These are phyloP conservation scores for Sisymbrium altissimum DNA, from an alignment of 345 rosid species.

Conservation along the genomic window DNA sequence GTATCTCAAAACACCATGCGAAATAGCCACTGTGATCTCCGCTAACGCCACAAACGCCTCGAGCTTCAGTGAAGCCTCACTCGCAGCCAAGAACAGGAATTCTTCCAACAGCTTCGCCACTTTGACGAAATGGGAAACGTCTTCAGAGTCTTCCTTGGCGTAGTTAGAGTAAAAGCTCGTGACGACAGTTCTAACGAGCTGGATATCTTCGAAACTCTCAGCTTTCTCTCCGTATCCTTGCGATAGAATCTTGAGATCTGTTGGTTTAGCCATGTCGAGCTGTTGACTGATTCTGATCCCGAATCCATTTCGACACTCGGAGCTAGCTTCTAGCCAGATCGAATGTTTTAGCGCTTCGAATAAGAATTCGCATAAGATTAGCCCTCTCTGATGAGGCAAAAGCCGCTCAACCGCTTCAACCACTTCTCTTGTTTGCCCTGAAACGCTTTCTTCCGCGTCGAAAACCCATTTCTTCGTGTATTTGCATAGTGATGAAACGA, in stretches of 20 bases:
- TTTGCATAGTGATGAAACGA: conserved; percentile 40
- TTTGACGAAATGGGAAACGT: conserved; percentile 26
- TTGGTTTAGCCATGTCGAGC: conserved; percentile 53
- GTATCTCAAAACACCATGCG: conserved; percentile 41
- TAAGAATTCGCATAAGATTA: conserved; percentile 51
- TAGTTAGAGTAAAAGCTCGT: conserved; percentile 48
- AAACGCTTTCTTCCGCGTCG: conserved; percentile 30
- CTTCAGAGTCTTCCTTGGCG: conserved; percentile 12
- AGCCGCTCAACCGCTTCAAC: conserved; percentile 67
- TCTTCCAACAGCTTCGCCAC: conserved; percentile 73
- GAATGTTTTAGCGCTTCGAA: conserved; percentile 53
- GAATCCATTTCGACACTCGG: conserved; percentile 49
- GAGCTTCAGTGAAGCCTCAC: conserved; percentile 50
- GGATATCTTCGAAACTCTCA: conserved; percentile 43
- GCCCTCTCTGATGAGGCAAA: conserved; percentile 54
- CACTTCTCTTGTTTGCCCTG: conserved; percentile 41
- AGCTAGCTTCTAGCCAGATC: conserved; percentile 49
- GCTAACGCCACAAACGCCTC: conserved; percentile 50
- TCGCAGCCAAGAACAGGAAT: conserved; percentile 54
- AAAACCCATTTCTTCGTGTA: conserved; percentile 46
- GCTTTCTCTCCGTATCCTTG: conserved; percentile 43
- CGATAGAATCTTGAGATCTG: conserved; percentile 56
- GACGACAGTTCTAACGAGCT: conserved; percentile 59
- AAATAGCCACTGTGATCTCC: conserved; percentile 49
- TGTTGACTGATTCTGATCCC: conserved; percentile 70